Base-by-base conservation (phyloP, 2,329 filamentous ascomycete genomes). In the Aspergillus transmontanensis region DNA sequence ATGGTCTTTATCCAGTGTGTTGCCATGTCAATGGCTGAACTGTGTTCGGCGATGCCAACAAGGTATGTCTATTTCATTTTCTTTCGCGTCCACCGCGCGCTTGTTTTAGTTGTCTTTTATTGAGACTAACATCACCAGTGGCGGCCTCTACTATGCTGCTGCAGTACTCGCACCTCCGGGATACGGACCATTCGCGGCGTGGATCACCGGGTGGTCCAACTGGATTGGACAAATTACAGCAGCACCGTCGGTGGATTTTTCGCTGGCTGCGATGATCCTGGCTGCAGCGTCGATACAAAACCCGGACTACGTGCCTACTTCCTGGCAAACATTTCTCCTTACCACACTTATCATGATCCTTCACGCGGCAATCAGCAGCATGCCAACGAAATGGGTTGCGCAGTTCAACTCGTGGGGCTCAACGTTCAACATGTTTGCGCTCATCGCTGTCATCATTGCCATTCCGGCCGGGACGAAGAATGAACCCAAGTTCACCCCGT, bases 31-130 rank as follows among this genome's bases (percentile, higher is more conserved):
- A 88, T 89, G 86, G 90, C 90, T 1, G 90, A 92, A 76, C 79
- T 92, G 21, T 91, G 89, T 70, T 89, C 86, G 3, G 87, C 87
- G 51, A 91, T 92, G 89, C 89, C 89, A 4, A 91, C 89, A 2
- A 87, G 84, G 75, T 83, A 73, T 19, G 60, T 32, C 11, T 14
- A 32, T n/a, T 3, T 1, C 5, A 2, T 14, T 41, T 2, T 14
- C 48, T 32, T 41, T 32, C 9, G 48, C 28, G 10, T 5, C 48
- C 4, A 9, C 36, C 12, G 7, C 32, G 6, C 9, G 30, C 21
- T 1, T 19, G 21, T 34, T 14, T n/a, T 41, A 2, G 11, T 39
- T 4, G 26, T 23, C 7, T 4, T 55, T 4, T 34, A 16, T 51
- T 9, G 34, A 39, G 19, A 39, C 46, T 57, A 12, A 60, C 30